Base-by-base conservation (phyloP, 306 rosid species). In the Prunus dulcis region DNA sequence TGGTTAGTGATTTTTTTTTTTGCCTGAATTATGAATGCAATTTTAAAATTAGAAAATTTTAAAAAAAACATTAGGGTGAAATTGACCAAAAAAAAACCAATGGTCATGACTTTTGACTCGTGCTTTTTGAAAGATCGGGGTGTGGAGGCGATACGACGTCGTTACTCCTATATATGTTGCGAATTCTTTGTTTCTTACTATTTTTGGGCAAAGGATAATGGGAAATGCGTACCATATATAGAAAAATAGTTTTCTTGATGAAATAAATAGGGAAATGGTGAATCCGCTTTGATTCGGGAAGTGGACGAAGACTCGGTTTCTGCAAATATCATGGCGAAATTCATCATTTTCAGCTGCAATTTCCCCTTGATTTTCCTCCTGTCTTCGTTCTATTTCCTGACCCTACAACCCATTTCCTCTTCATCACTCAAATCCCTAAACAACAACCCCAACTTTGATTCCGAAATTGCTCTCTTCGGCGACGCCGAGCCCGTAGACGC, bases 381-480 rank as follows among this genome's bases (percentile, higher is more conserved):
- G 50, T 67, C 86, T 65, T 5, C 81, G 13, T 55, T 79, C 30
- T 64, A 14, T 41, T 74, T 81, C 76, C 56, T 78, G 47, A 68
- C 82, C 76, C 78, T 76, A 32, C 68, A 70, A 57, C 84, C 89
- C 70, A 73, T 76, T 78, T 69, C 82, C 15, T 71, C 85, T 23
- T 72, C 81, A 72, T 1, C 74, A 1, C 71, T 62, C 74, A 74
- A 43, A n/a, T 2, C 86, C 68, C 50, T 67, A 2, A 14, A 52
- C 65, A 28, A 7, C 56, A 64, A 38, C 73, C 80, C 80, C 78
- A 80, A 74, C 50, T 87, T 92, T 46, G 91, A 89, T 74, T 69
- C 87, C 41, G 79, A 86, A 43, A 70, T 80, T 38, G 64, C 74
- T 23, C 86, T 92, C 74, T 22, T 84, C 78, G 93, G 90, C 15